Base-by-base conservation (phyloP, 23 red algal genomes). In the Gracilaria domingensis region DNA sequence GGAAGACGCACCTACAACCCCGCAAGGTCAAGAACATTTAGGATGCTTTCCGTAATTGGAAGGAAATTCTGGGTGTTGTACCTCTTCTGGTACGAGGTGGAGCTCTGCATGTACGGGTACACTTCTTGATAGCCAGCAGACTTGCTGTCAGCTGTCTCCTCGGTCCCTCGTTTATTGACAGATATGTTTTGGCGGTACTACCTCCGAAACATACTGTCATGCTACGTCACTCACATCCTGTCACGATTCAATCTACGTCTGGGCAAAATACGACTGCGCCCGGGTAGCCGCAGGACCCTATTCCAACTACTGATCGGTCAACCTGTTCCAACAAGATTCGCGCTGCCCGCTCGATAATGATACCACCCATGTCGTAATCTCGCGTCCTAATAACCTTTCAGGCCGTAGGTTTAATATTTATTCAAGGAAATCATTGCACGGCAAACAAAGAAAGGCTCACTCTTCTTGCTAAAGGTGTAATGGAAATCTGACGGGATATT, bases 131-230 rank as follows among this genome's bases (percentile, higher is more conserved):
- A 0, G 79, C 21, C 44, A 26, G 12, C 48, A 83, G 59, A 25
- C 29, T 83, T 11, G 79, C 79, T 26, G 42, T 58, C 23, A 57
- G 48, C 24, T 23, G 48, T 33, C 25, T 83, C 16, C 79, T 59
- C 40, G 53, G 44, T 34, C 55, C 79, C 33, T 47, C 53, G 12
- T 83, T 60, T 83, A 57, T 83, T 14, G 79, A 83, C 59, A 50
- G 59, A n/a, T 57, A 60, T n/a, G 20, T 62, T 14, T 23, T 30
- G 17, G 79, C 50, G 25, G 59, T 62, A 34, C 29, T 62, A 57
- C 42, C 47, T 25, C 33, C 55, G 44, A 33, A 60, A 60, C 0
- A 12, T 30, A 57, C 53, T 14, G 21, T 57, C 12, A 57, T 57
- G 13, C 21, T 57, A 57, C n/a, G n/a, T n/a, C n/a, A n/a, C n/a